Conservation (phyloP, 208 protist species). For the Crithidia acanthocephali region DNA sequence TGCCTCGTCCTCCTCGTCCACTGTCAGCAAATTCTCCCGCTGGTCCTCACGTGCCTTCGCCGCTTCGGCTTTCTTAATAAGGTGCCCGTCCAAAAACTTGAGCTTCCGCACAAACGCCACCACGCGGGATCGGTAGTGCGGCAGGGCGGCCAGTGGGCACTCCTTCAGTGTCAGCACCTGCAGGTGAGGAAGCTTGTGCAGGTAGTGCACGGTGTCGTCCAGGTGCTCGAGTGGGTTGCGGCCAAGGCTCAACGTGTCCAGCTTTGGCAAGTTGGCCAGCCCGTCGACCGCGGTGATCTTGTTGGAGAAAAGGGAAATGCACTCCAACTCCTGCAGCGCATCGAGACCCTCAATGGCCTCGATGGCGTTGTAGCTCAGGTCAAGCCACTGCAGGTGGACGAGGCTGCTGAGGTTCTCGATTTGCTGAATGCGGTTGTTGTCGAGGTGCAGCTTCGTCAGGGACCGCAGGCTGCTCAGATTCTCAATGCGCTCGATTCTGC, state of each 20-base stretch:
- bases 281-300: slow-evolving; percentile 74
- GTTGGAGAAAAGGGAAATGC: slow-evolving; percentile 92
- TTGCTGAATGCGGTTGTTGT: slow-evolving; percentile 95
- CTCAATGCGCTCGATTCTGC: slow-evolving; percentile 84
- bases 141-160: slow-evolving; percentile 55
- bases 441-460: slow-evolving; percentile 93
- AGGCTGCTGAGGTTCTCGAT: slow-evolving; percentile 94
- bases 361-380: slow-evolving; percentile 97
- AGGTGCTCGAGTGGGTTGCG: slow-evolving; percentile 91
- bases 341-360: slow-evolving; percentile 89
- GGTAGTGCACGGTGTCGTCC: slow-evolving; percentile 84
- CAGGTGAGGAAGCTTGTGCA: slow-evolving; percentile 73
- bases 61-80: slow-evolving; percentile 52
- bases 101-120: slow-evolving; percentile 78
- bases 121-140: slow-evolving; percentile 68
- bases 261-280: slow-evolving; percentile 68
- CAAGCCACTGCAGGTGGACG: slow-evolving; percentile 78
- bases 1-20: slow-evolving; percentile 85
- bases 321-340: slow-evolving; percentile 81
- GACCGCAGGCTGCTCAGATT: slow-evolving; percentile 86
- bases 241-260: slow-evolving; percentile 93
- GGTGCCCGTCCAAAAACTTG: slow-evolving; percentile 68
- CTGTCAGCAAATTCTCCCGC: slow-evolving; percentile 78
- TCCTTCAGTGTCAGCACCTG: slow-evolving; percentile 89
- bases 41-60: slow-evolving; percentile 71